Evolutionary conservation across 108 stramenopile genomes (phyloP).

Genomic region (Skeletonema costatum): DNA sequence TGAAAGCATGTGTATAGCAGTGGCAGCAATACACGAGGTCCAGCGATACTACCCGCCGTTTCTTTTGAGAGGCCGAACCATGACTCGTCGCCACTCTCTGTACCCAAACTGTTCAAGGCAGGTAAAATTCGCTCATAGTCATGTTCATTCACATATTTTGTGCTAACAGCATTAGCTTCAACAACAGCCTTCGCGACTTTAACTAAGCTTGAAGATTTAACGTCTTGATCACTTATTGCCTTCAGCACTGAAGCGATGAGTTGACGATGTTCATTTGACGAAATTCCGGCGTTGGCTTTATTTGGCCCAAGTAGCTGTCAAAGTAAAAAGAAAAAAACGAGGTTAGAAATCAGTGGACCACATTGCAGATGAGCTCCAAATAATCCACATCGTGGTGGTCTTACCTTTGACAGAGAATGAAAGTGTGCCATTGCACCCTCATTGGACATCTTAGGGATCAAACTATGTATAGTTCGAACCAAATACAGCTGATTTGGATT

Average conservation of each 20-base stretch:
- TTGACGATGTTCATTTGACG: slow-evolving; percentile 47
- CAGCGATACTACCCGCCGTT: slow-evolving; percentile 10
- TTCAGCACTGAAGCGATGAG: slow-evolving; percentile 37
- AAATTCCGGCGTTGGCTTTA: slow-evolving; percentile 61
- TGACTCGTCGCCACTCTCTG: slow-evolving; percentile 12
- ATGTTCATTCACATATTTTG: slow-evolving; percentile 77
- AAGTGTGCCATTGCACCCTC: slow-evolving; percentile 48
- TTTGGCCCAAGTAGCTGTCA: slow-evolving; percentile 64
- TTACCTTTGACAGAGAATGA: slow-evolving; percentile 45
- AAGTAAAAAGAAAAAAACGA: background rate
- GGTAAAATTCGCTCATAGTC: slow-evolving; percentile 79
- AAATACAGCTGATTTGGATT: slow-evolving; percentile 63
- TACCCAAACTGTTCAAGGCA: slow-evolving; percentile 62
- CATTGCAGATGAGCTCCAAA: background rate
- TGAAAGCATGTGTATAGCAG: slow-evolving; percentile 72
- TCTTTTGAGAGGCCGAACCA: slow-evolving; percentile 51
- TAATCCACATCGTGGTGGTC: background rate
- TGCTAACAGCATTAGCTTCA: slow-evolving; percentile 57
- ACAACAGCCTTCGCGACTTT: slow-evolving; percentile 38
- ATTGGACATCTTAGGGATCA: slow-evolving; percentile 51
- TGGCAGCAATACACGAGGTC: slow-evolving; percentile 57
- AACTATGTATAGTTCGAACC: slow-evolving; percentile 61
- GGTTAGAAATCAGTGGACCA: background rate
- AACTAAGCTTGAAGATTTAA: slow-evolving; percentile 9
- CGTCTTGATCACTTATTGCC: slow-evolving; percentile 25